Evolutionary conservation across 169 alveolate species (phyloP).

Genomic region (Eimeria necatrix): DNA sequence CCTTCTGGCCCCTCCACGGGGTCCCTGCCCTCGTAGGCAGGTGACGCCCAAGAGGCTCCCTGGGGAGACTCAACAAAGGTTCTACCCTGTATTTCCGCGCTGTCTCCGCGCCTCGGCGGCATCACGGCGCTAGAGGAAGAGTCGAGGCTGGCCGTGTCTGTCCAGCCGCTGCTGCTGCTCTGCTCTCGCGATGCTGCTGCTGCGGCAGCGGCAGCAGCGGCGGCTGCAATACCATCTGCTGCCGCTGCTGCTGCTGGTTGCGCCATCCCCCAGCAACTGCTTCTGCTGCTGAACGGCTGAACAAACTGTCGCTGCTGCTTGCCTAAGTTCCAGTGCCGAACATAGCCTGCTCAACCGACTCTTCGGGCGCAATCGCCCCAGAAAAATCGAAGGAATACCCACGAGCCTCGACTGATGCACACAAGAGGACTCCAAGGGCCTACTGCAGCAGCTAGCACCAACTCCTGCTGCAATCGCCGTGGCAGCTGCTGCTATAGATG

Average conservation of each 20-base stretch:
- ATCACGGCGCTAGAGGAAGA: slow-evolving; percentile 47
- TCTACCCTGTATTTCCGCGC: slow-evolving; percentile 23
- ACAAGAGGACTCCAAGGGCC: neutral
- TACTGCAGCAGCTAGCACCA: slow-evolving; percentile 2
- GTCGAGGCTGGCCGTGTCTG: slow-evolving; percentile 62
- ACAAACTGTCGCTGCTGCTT: slow-evolving; percentile 24
- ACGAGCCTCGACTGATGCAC: neutral
- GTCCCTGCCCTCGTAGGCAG: slow-evolving; percentile 46
- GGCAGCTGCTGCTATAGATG: neutral
- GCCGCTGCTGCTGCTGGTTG: slow-evolving; percentile 73
- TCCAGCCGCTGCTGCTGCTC: slow-evolving; percentile 72
- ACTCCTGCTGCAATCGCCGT: slow-evolving; percentile 19
- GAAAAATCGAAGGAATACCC: neutral
- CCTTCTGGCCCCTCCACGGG: slow-evolving; percentile 44
- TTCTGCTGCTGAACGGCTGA: slow-evolving; percentile 43
- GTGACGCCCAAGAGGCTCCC: slow-evolving; percentile 49
- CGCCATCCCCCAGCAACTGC: slow-evolving; percentile 71
- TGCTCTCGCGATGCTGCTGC: slow-evolving; percentile 58
- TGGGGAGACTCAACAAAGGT: slow-evolving; percentile 19
- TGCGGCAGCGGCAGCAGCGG: slow-evolving; percentile 36
- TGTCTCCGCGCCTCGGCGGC: slow-evolving; percentile 46
- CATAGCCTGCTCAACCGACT: slow-evolving; percentile 60
- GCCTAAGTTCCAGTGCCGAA: neutral
- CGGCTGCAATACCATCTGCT: slow-evolving; percentile 11
- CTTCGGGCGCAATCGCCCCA: slow-evolving; percentile 22